Conservation (phyloP, 768 basidiomycete species). For the Lactarius sanguifluus region DNA sequence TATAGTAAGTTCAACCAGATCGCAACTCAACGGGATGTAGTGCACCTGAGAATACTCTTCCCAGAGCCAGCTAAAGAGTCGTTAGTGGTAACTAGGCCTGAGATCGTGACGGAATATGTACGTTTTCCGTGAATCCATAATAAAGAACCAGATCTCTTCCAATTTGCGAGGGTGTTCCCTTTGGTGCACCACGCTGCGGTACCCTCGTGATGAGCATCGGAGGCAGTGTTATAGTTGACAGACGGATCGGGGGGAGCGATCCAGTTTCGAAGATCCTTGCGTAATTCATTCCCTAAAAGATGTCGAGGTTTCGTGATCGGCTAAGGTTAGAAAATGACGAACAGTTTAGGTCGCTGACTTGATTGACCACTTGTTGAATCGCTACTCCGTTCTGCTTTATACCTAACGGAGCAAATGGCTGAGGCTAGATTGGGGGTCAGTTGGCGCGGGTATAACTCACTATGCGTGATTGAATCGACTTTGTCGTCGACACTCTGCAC, state of each 20-base stretch:
- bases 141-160: not conserved
- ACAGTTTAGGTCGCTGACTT: not conserved
- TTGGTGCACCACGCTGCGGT: not conserved
- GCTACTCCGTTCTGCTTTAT: not conserved
- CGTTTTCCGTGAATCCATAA: not conserved
- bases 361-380: not conserved
- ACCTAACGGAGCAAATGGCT: not conserved
- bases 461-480: not conserved
- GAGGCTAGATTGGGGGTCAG: not conserved
- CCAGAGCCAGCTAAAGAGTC: not conserved
- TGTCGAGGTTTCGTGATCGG: not conserved
- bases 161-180: not conserved
- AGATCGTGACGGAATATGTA: not conserved
- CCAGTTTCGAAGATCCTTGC: not conserved
- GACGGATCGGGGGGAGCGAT: not conserved
- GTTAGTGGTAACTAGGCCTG: not conserved
- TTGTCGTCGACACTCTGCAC: not conserved
- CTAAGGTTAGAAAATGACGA: not conserved
- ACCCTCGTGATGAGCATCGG: not conserved
- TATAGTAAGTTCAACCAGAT: not conserved
- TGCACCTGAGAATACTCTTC: not conserved
- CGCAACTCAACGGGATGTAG: not conserved
- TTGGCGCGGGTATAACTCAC: not conserved
- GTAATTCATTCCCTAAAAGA: not conserved
- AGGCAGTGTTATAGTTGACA: not conserved